Evolutionary conservation across 768 basidiomycete genomes (phyloP).

Genomic region (Lentinula sp.): DNA sequence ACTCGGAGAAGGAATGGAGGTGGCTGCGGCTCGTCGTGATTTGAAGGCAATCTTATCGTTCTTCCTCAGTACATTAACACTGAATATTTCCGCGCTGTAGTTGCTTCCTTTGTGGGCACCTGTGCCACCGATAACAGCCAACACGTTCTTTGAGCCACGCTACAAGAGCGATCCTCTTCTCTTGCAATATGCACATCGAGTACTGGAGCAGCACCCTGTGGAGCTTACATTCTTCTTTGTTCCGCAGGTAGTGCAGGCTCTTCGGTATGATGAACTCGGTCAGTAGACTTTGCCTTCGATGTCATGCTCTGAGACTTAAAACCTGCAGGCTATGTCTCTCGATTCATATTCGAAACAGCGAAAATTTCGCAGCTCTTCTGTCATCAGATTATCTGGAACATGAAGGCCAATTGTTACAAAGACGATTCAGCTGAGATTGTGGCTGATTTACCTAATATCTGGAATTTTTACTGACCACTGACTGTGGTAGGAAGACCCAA

Average conservation of each 20-base stretch:
- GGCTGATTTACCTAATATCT: slow-evolving; percentile 18
- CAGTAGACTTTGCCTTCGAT: slow-evolving; percentile 13
- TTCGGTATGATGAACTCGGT: slow-evolving; percentile 89
- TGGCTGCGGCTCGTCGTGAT: slow-evolving; percentile 44
- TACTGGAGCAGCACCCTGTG: slow-evolving; percentile 91
- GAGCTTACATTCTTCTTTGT: slow-evolving; percentile 98
- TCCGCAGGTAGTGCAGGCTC: slow-evolving; percentile 94
- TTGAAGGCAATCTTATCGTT: slow-evolving; percentile 50
- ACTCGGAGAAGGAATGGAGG: slow-evolving; percentile 66
- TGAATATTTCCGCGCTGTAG: slow-evolving; percentile 30
- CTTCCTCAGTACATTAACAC: not conserved
- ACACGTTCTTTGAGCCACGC: slow-evolving; percentile 79
- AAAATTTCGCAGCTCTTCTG: slow-evolving; percentile 97
- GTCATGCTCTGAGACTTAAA: not conserved
- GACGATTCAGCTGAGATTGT: slow-evolving; percentile 87
- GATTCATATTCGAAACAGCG: slow-evolving; percentile 95
- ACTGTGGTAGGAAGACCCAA: slow-evolving; percentile 71
- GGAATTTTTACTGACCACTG: not conserved
- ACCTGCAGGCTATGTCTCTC: slow-evolving; percentile 77
- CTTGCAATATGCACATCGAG: slow-evolving; percentile 94
- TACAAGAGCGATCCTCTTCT: slow-evolving; percentile 80
- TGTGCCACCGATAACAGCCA: slow-evolving; percentile 77
- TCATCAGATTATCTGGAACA: slow-evolving; percentile 99
- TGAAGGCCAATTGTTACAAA: slow-evolving; percentile 97
- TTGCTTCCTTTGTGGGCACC: slow-evolving; percentile 85